Base-by-base conservation (phyloP, 805 yeast species). In the Saturnispora dispora region DNA sequence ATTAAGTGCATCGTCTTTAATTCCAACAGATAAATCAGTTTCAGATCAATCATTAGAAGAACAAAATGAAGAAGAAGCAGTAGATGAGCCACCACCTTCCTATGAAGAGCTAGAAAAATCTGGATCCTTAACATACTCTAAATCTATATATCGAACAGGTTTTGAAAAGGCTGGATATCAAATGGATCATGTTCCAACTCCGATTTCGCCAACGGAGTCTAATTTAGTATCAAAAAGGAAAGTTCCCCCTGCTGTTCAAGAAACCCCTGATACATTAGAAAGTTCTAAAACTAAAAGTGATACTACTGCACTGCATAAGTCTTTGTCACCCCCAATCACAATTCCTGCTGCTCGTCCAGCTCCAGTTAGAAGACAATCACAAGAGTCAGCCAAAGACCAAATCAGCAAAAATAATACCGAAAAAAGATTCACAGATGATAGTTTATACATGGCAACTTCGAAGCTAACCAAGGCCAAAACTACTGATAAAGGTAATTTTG, bases 131-230 rank as follows among this genome's bases (percentile, higher is more conserved):
- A 63, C 67, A 5, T 66, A 66, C 45, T 60, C 68, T 7, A 55
- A 58, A 50, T 66, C 70, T 4, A 66, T 66, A 48, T 66, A 66
- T 52, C 55, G 69, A 28, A 63, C 69, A 2, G 69, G 69, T 8
- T 66, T 66, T 52, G 70, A 66, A 53, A 66, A 66, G 52, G 70
- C 70, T 1, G 70, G 70, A 3, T 60, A 63, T 37, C 61, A 64
- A 35, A 45, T 64, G 54, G 64, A 63, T 47, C 65, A 64, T 51
- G 55, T 59, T 15, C 50, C 36, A 10, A 43, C 54, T 5, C 54
- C 50, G 13, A 10, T 55, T n/a, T 37, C 52, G 9, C 35, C 54
- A 9, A n/a, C 44, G 3, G 45, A 47, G n/a, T 27, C 44, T 32
- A 20, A 25, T 8, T 45, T 45, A 33, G 8, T 11, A 5, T 39